Base-by-base conservation (phyloP, 2,329 filamentous ascomycete species). In the Pseudogymnoascus sp. region DNA sequence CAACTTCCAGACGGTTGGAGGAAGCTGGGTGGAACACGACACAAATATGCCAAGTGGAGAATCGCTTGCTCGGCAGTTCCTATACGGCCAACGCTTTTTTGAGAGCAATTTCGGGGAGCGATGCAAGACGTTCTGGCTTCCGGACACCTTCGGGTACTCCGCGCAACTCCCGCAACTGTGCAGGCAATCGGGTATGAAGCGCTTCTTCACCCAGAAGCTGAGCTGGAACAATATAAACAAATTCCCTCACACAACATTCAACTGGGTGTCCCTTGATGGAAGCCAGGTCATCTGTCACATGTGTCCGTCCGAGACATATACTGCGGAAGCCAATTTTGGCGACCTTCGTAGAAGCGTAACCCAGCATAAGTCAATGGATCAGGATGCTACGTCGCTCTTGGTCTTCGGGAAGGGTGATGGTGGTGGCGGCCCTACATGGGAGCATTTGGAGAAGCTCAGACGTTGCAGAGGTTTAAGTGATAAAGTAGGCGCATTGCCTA, bases 181-280 rank as follows among this genome's bases (percentile, higher is more conserved):
- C 73, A 89, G 93, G 3, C 79, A 97, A 28, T 90, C 94, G n/a
- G 93, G 92, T 19, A 97, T 99, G 94, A 90, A 85, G 63, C 86
- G 93, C 35, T 99, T 99, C 80, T 89, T 99, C 71, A 99, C 94
- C 0, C 94, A 99, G 75, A 99, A 99, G 78, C 81, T 99, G 64
- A 97, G 93, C 79, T 99, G 94, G 94, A 97, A 97, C 79, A 97
- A 97, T 74, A 97, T 97, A 82, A 97, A 97, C 78, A 96, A 90
- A 72, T 99, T 97, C 77, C 94, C 94, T 0, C 94, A 97, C 73
- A 97, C 94, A 5, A 97, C 94, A 0, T 99, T 99, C 81, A 96
- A 96, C 75, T 99, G 94, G 94, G 92, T 99, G 33, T 86, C 92
- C 11, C 84, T 97, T 12, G 94, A 99, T 74, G 93, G 94, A 63